Conservation (phyloP, 2,329 filamentous ascomycete genomes). For the Immersiporthe knoxdaviesiana region DNA sequence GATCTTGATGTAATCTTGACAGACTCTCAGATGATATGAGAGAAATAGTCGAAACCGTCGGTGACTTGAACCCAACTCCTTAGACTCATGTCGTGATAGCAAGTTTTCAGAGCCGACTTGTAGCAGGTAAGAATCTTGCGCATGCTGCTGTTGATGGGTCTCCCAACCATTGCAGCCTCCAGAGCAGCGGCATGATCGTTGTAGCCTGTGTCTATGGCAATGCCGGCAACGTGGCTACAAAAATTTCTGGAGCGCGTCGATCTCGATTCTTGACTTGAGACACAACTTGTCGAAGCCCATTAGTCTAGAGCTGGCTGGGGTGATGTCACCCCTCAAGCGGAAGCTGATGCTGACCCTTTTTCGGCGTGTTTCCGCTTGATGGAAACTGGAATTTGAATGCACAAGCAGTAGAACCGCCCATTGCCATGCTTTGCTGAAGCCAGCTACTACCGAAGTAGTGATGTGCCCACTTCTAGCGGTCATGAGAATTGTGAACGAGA, state of each 20-base stretch:
- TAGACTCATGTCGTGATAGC: not conserved
- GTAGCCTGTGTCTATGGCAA: not conserved
- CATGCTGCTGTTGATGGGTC: not conserved
- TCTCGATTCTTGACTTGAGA: not conserved
- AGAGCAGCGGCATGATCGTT: not conserved
- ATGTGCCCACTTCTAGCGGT: no score
- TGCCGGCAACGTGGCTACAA: not conserved
- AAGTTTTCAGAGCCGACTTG: not conserved
- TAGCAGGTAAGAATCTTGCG: not conserved
- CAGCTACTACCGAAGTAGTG: no score
- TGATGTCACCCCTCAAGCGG: not conserved
- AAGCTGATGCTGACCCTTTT: not conserved
- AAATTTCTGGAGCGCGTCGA: not conserved
- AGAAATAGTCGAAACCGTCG: not conserved
- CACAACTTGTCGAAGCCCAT: not conserved
- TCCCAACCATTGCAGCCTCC: not conserved
- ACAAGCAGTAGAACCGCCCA: no score
- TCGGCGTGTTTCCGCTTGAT: not conserved
- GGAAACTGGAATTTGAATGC: no score
- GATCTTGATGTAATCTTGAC: no score
- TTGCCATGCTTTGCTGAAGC: no score
- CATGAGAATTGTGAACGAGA: no score
- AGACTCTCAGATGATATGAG: not conserved
- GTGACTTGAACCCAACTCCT: not conserved
- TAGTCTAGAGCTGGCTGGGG: not conserved